Evolutionary conservation across 1,284 basidiomycete genomes (phyloP), one percentile per base, ranked within the genome.

Genomic region (Cystobasidium slooffiae): DNA sequence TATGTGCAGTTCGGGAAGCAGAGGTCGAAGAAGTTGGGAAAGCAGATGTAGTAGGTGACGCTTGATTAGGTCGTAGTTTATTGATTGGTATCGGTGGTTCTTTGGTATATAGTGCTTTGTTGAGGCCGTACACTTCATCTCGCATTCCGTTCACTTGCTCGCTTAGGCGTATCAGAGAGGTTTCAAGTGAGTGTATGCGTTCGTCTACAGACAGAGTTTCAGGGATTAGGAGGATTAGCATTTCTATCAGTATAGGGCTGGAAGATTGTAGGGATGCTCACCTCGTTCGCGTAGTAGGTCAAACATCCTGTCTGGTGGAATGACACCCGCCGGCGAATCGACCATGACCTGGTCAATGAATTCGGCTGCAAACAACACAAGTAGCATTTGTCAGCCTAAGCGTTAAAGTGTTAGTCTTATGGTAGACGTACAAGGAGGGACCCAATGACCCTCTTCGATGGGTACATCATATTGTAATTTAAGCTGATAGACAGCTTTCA

Each of bases 401-500:
- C 24, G 16, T 1, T 18, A 6, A 56, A 16, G 6, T 41, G 7
- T 1, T 5, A 20, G 44, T 22, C 14, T 9, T 46, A 8, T 14
- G 37, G 20, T 31, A 31, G 18, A 64, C 91, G 80, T 81, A 94
- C 94, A 94, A 78, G 92, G 92, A 24, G 94, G 94, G 37, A 93
- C 87, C 83, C 94, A 97, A 79, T 93, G 88, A 77, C 92, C 91
- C 51, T 90, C 86, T 72, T 92, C 91, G 77, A 97, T 88, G 58
- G 91, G 89, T 65, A 97, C 85, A 77, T 89, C 89, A 79, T 94
- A 87, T 1, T 88, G 88, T 66, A 93, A 84, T 83, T 97, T 97
- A 78, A 92, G 85, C 75, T 89, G 88, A 84, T 95, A 97, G 74
- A 97, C 89, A 62, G 91, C 89, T 82, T 93, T 93, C 79, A 97